Percentiles rank a stretch among this genome's conserved stretches.
These are phyloP conservation scores for Arxiozyma slooffiae DNA, from an alignment of 1,139 yeast genomes.

Conservation along the genomic window DNA sequence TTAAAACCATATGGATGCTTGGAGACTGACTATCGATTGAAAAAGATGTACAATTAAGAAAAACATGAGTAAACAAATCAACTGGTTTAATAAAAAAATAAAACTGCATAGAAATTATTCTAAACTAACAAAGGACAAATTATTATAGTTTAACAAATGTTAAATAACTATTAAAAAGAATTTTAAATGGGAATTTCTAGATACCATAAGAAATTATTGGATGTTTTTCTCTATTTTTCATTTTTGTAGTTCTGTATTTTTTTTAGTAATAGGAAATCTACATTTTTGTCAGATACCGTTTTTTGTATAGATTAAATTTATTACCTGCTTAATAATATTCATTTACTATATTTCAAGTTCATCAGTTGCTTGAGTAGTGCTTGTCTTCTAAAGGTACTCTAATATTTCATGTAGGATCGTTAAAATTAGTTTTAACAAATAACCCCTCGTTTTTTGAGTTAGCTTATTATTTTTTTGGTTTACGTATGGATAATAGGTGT, in stretches of 20 bases:
- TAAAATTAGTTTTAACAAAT: no score
- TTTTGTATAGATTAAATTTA: not conserved
- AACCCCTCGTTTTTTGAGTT: no score
- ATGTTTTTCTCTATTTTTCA: not conserved
- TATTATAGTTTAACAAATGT: not conserved
- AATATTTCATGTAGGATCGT: not conserved
- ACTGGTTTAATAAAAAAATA: not conserved
- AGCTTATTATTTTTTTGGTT: no score
- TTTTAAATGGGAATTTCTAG: not conserved
- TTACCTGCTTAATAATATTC: not conserved
- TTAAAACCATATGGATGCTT: not conserved
- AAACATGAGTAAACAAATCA: not conserved
- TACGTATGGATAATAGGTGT: not conserved
- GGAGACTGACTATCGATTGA: not conserved
- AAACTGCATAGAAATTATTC: not conserved
- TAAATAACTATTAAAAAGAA: not conserved
- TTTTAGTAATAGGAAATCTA: not conserved
- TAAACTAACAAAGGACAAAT: no score
- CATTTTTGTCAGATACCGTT: not conserved
- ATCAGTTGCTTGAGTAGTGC: no score
- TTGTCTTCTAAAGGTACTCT: no score
- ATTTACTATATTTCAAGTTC: not conserved
- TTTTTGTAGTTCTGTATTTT: not conserved
- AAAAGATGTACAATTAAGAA: not conserved
- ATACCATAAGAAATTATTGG: not conserved